Conservation (phyloP, 164 flowering plant species). For the Pachysandra terminalis region DNA sequence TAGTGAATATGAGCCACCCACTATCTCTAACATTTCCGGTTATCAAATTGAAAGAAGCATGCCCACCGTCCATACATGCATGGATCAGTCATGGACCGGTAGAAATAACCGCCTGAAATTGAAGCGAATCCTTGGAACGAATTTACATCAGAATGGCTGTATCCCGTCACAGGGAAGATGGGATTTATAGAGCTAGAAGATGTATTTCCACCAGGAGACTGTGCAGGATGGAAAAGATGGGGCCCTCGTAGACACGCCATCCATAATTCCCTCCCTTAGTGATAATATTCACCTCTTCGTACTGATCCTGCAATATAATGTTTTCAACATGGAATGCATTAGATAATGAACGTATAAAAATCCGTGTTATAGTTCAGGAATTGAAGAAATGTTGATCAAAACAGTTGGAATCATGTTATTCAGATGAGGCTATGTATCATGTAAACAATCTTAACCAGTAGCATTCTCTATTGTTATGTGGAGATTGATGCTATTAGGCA, state of each 20-base stretch:
- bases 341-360: no score
- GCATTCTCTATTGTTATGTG: no score
- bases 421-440: no score
- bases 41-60: no score
- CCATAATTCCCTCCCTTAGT: conserved; percentile 48
- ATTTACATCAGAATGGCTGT: conserved; percentile 36
- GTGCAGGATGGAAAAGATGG: conserved; percentile 10
- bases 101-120: conserved; percentile 46
- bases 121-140: conserved; percentile 46
- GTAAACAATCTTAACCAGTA: no score
- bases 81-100: conserved; percentile 42
- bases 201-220: background rate
- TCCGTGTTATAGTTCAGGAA: no score
- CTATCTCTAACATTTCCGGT: no score
- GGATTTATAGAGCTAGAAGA: no score
- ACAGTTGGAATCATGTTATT: no score
- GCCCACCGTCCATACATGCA: conserved; percentile 46
- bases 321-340: background rate
- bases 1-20: no score
- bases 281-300: conserved; percentile 54
- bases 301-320: conserved; percentile 30
- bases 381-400: no score
- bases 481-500: no score
- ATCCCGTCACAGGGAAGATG: conserved; percentile 23
- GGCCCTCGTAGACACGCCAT: conserved; percentile 33